Evolutionary conservation across 140 eudicot species (phyloP), one percentile per base, ranked within the genome.

Genomic region (Cichorium intybus): DNA sequence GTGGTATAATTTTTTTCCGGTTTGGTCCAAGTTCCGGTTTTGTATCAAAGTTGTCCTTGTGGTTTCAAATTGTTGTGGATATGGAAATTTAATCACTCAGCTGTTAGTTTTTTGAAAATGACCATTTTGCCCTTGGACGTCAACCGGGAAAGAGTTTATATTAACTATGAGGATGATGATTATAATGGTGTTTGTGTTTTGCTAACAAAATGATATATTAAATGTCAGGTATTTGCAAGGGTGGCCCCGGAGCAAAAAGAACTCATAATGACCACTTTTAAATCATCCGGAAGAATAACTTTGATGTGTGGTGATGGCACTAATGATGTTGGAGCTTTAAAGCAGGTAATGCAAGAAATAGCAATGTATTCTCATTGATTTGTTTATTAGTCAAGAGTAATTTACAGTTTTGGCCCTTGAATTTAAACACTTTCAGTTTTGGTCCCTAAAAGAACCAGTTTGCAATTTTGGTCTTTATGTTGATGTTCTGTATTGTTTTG

Each of bases 231-330:
- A 54, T 91, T 91, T 63, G 97, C 97, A 17, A 84, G 97, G 82
- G 97, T 91, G 56, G 97, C 97, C 41, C 97, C 97, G 8, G 97
- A 91, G 69, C 97, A 91, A 69, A 91, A 91, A 73, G 97, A 91
- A 78, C 95, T 87, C 64, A 86, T 91, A 53, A 78, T 87, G 85
- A 91, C 97, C 27, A 87, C 97, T 37, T 84, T 91, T 18, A 91
- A 80, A 68, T 68, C 82, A 14, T 95, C 91, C 24, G 97, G 97
- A 35, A 91, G 97, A 82, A 72, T 81, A 48, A 87, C 97, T 35
- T 64, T 91, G 70, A 91, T 91, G 97, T 91, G 97, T 62, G 97
- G 97, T 55, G 97, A 91, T 65, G 97, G 97, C 7, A 91, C 97
- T 26, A 91, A 91, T 55, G 97, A 91, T 43, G 97, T 91, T 21